These are phyloP conservation scores for Astrothelium macrocarpum DNA, from an alignment of 495 filamentous ascomycete genomes.

Conservation along the genomic window DNA sequence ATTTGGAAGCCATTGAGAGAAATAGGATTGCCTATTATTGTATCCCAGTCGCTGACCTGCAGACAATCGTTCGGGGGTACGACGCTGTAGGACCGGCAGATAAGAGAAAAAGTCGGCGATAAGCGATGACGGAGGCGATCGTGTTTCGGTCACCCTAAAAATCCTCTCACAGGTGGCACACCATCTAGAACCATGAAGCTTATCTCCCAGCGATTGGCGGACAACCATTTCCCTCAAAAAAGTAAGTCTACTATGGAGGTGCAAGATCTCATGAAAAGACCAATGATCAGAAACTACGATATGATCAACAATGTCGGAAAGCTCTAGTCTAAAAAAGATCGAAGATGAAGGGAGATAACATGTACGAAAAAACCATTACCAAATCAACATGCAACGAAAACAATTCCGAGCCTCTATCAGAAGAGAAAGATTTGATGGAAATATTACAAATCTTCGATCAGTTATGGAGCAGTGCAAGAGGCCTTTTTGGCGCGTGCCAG, in stretches of 20 bases:
- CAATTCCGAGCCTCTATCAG: no score
- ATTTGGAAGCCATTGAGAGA: neutral
- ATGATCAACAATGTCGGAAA: neutral
- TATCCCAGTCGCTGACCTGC: neutral
- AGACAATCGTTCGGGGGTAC: neutral
- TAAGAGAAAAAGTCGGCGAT: neutral
- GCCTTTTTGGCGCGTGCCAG: no score
- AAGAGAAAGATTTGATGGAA: no score
- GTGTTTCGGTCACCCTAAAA: neutral
- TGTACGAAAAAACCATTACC: neutral
- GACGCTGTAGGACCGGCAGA: neutral
- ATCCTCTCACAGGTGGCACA: neutral
- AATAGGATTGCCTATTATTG: neutral
- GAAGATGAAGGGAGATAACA: neutral
- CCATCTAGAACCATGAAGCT: neutral
- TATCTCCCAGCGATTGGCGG: neutral
- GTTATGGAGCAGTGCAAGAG: no score
- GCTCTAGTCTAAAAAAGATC: neutral
- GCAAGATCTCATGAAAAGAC: neutral
- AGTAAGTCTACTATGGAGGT: neutral
- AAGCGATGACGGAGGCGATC: neutral
- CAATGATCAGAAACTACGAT: neutral
- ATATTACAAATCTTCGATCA: no score
- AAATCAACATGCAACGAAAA: neutral
- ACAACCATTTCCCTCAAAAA: neutral